phyloP scores from a whole-genome alignment of 768 basidiomycete species.

The Termitomyces heimii region DNA sequence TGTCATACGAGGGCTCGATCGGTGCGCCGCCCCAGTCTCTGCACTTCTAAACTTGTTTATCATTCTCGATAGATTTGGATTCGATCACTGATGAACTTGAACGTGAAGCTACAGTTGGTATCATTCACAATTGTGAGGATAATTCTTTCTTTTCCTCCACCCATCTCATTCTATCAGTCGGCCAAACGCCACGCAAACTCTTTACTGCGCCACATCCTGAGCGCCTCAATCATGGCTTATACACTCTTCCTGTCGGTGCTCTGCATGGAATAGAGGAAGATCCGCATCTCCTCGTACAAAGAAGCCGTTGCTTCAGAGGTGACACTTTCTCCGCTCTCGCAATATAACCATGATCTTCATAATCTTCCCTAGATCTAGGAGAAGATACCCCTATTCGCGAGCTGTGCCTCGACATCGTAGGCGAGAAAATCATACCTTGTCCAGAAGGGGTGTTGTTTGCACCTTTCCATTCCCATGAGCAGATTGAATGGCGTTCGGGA shows the following conservation, averaged over 20 bases:
- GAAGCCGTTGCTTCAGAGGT: conserved; percentile 53
- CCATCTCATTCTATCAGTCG: conserved; percentile 43
- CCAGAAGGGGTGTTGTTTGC: conserved; percentile 50
- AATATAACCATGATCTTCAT: neutral
- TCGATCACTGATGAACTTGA: conserved; percentile 81
- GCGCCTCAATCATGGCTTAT: conserved; percentile 65
- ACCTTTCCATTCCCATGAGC: conserved; percentile 60
- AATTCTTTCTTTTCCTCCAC: neutral
- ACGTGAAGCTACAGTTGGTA: conserved; percentile 88
- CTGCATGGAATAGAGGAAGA: conserved; percentile 84
- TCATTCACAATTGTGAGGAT: conserved; percentile 86
- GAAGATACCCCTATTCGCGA: conserved; percentile 36
- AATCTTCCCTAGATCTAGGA: conserved; percentile 39
- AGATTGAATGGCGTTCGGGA: conserved; percentile 59
- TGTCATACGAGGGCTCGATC: conserved; percentile 90
- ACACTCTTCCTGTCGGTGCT: conserved; percentile 63
- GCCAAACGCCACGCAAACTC: conserved; percentile 87
- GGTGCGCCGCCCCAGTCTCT: conserved; percentile 31
- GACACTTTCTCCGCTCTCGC: neutral
- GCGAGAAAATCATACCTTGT: conserved; percentile 57
- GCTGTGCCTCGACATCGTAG: conserved; percentile 52
- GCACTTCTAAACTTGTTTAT: neutral
- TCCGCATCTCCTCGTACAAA: conserved; percentile 60
- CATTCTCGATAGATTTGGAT: conserved; percentile 62
- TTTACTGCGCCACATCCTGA: conserved; percentile 74